phyloP scores from a whole-genome alignment of 2,329 filamentous ascomycete species.

The Xylaria multiplex region DNA sequence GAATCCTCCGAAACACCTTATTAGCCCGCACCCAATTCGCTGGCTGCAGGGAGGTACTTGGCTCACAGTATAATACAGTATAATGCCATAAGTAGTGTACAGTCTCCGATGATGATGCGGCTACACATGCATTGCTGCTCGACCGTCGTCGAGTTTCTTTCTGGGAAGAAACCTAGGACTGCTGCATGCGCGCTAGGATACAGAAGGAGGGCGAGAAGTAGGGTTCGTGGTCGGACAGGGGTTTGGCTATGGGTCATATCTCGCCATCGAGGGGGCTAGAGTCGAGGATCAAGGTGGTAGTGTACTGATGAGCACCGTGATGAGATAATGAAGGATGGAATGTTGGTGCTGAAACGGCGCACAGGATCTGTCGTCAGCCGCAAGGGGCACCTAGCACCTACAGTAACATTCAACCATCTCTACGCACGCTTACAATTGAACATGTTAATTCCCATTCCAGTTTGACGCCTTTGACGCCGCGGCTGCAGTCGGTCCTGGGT shows the following conservation, averaged over 20 bases:
- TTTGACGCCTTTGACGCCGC: slow-evolving; percentile 10
- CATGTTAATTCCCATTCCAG: slow-evolving; percentile 24
- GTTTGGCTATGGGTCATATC: neutral
- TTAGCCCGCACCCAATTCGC: slow-evolving; percentile 30
- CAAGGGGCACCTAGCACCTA: slow-evolving; percentile 29
- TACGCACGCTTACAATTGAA: neutral
- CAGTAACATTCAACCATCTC: slow-evolving; percentile 13
- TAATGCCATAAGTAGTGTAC: neutral
- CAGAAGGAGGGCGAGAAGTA: neutral
- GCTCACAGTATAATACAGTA: neutral
- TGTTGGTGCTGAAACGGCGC: slow-evolving; percentile 30
- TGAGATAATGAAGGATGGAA: slow-evolving; percentile 27
- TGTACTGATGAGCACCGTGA: neutral
- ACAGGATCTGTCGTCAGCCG: slow-evolving; percentile 35
- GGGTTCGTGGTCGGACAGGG: neutral
- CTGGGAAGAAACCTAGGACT: neutral
- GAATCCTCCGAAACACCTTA: slow-evolving; percentile 43
- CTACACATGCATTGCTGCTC: slow-evolving; percentile 2
- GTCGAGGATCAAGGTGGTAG: slow-evolving; percentile 1
- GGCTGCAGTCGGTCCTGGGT: slow-evolving; percentile 4
- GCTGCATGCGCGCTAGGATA: neutral
- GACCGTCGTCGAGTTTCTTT: slow-evolving; percentile 3
- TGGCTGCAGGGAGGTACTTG: slow-evolving; percentile 14
- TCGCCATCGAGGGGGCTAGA: slow-evolving; percentile 6
- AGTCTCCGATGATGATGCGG: neutral